Conservation (phyloP, 1,139 yeast genomes). For the Pichia sorboxylosa region DNA sequence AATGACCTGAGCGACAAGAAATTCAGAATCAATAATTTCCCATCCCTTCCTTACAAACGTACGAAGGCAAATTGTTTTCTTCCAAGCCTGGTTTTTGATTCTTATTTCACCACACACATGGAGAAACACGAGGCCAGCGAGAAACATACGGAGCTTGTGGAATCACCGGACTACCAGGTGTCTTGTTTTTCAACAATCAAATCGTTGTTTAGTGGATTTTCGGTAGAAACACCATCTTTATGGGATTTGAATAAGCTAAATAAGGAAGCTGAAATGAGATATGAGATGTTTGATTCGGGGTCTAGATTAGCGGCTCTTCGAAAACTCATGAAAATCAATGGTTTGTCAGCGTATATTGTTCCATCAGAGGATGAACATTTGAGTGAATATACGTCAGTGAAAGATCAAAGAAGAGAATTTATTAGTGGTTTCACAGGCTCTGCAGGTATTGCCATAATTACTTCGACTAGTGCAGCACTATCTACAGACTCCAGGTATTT, state of each 20-base stretch:
- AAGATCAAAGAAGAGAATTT: slow-evolving; percentile 41
- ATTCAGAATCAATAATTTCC: too few relatives aligned
- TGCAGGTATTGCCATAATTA: slow-evolving; percentile 44
- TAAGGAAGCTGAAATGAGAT: too few relatives aligned
- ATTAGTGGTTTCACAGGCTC: slow-evolving; percentile 47
- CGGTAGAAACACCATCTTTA: too few relatives aligned
- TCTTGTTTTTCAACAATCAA: slow-evolving; percentile 8
- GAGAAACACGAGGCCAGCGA: too few relatives aligned
- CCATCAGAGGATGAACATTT: slow-evolving; percentile 56
- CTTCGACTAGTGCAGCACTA: slow-evolving; percentile 35
- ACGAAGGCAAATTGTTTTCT: too few relatives aligned
- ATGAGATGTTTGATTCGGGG: slow-evolving; percentile 1
- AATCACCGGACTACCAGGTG: slow-evolving; percentile 9
- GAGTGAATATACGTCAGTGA: slow-evolving; percentile 39
- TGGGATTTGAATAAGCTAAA: too few relatives aligned
- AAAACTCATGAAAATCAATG: slow-evolving; percentile 3
- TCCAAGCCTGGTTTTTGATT: too few relatives aligned
- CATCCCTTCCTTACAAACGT: too few relatives aligned
- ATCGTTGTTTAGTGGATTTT: too few relatives aligned
- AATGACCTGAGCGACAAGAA: too few relatives aligned
- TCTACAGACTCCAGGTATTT: slow-evolving; percentile 52
- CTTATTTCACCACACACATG: too few relatives aligned
- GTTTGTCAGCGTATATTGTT: slow-evolving; percentile 28
- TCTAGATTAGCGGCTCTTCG: slow-evolving; percentile 1
- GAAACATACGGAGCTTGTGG: slow-evolving; percentile 1